phyloP scores from a whole-genome alignment of 2,329 filamentous ascomycete genomes.

The Drechslera avenae region DNA sequence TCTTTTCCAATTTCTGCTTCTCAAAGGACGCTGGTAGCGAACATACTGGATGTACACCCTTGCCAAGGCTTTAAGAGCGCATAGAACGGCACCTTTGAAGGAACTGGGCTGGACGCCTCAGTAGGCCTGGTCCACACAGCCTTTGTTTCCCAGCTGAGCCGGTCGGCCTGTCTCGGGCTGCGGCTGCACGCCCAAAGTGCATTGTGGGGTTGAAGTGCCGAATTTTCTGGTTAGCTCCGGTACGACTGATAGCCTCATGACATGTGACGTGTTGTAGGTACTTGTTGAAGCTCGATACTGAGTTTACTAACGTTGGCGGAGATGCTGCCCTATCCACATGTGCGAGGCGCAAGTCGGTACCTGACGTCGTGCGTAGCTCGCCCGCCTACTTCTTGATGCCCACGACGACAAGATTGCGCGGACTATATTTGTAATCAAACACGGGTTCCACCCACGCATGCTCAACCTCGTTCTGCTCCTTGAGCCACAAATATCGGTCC shows the following conservation, averaged over 20 bases:
- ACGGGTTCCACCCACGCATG: slow-evolving; percentile 91
- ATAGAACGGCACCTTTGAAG: neutral
- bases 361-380: neutral
- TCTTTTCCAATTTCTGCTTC: neutral
- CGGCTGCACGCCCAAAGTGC: neutral
- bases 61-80: neutral
- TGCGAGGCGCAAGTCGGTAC: neutral
- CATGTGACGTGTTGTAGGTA: too few species aligned
- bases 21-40: neutral
- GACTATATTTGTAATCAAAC: slow-evolving; percentile 85
- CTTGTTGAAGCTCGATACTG: too few species aligned
- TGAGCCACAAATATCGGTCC: slow-evolving; percentile 86
- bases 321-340: too few species aligned
- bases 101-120: slow-evolving; percentile 9
- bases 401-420: slow-evolving; percentile 90
- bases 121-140: neutral
- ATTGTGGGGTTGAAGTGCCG: slow-evolving; percentile 4
- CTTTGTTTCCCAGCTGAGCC: neutral
- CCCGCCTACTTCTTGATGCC: slow-evolving; percentile 70
- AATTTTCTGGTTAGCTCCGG: slow-evolving; percentile 1
- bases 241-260: too few species aligned
- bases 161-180: neutral
- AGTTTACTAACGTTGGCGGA: too few species aligned
- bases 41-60: neutral
- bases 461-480: slow-evolving; percentile 72